Percentiles rank a stretch among this genome's conserved stretches.
Conservation (phyloP, 2,329 filamentous ascomycete genomes). For the Aureobasidium sp. region DNA sequence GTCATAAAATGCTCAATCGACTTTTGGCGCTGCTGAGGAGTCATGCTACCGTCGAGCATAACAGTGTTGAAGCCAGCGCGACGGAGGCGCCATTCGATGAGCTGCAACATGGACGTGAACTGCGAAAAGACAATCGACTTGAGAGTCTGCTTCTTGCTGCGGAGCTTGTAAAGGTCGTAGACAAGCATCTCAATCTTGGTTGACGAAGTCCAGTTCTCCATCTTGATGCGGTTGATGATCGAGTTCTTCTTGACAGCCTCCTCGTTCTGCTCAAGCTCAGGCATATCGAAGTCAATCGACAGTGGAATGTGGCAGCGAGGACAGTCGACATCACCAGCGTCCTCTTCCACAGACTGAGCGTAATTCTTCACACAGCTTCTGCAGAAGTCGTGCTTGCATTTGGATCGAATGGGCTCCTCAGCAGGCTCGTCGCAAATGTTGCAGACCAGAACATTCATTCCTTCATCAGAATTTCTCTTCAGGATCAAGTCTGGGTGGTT, state of each 20-base stretch:
- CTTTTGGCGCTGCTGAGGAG: conserved; percentile 81
- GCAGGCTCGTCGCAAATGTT: conserved; percentile 94
- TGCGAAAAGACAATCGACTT: conserved; percentile 98
- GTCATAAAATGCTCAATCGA: conserved; percentile 97
- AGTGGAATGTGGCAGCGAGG: conserved; percentile 87
- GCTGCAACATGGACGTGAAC: conserved; percentile 93
- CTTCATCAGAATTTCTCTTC: conserved; percentile 77
- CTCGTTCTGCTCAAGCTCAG: conserved; percentile 89
- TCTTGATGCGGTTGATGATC: conserved; percentile 97
- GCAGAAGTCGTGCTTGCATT: conserved; percentile 90
- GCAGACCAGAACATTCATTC: conserved; percentile 85
- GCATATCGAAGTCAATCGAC: conserved; percentile 87
- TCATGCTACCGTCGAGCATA: conserved; percentile 98
- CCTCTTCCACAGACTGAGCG: conserved; percentile 66
- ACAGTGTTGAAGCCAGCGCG: conserved; percentile 97
- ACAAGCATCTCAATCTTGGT: conserved; percentile 97
- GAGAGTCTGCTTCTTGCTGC: conserved; percentile 85
- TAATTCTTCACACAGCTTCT: conserved; percentile 74
- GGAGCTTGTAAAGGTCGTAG: conserved; percentile 85
- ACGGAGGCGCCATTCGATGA: conserved; percentile 93
- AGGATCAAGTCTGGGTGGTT: conserved; percentile 93
- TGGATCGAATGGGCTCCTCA: conserved; percentile 86
- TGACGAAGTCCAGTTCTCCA: conserved; percentile 97
- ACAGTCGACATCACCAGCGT: conserved; percentile 59
- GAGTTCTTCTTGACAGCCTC: conserved; percentile 83